Evolutionary conservation across 2,329 filamentous ascomycete species (phyloP).

Genomic region (Cercospora beticola): DNA sequence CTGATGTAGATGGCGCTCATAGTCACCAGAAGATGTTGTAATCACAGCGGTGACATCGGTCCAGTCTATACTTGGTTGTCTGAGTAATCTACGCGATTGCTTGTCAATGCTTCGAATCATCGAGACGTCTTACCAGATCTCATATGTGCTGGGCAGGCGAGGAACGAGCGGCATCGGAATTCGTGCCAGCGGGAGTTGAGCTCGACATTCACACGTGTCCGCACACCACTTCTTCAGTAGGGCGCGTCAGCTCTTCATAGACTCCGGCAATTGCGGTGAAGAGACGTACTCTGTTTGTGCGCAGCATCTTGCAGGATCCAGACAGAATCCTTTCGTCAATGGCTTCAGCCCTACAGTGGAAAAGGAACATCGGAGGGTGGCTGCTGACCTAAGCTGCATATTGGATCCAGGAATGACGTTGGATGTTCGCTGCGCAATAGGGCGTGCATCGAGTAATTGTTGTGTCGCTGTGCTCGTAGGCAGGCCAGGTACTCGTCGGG

Average conservation of each 20-base stretch:
- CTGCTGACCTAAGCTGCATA: conserved; percentile 1
- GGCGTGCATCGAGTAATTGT: not conserved
- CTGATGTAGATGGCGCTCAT: not conserved
- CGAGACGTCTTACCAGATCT: not conserved
- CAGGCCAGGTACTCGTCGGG: not conserved
- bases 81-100: conserved; percentile 2
- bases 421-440: not conserved
- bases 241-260: not conserved
- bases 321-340: conserved; percentile 3
- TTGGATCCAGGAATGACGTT: not conserved
- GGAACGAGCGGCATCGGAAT: not conserved
- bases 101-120: not conserved
- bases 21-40: not conserved
- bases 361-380: not conserved
- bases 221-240: not conserved
- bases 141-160: not conserved
- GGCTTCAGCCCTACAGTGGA: not conserved
- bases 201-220: not conserved
- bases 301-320: not conserved
- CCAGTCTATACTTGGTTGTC: conserved; percentile 1
- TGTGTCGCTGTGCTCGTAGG: not conserved
- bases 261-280: not conserved
- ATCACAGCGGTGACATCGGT: not conserved
- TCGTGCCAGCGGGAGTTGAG: not conserved
- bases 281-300: not conserved